phyloP scores from a whole-genome alignment of 768 basidiomycete genomes.

The Candolleomyces efflorescens region DNA sequence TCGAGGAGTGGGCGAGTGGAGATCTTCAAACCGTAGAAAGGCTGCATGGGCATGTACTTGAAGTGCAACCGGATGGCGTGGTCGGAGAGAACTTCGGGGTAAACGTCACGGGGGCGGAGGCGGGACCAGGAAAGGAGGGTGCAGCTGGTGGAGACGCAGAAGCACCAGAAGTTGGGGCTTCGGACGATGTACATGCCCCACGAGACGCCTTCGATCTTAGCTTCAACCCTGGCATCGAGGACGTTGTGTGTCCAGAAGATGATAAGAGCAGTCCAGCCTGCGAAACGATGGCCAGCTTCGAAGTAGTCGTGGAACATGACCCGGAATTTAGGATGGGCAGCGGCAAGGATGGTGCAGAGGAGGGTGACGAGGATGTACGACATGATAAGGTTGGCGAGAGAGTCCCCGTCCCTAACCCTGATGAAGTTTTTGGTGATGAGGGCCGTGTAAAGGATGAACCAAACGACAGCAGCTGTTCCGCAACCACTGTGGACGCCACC shows the following conservation, averaged over 20 bases:
- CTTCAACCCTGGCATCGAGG: conserved; percentile 28
- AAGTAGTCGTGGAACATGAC: conserved; percentile 47
- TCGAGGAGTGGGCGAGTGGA: conserved; percentile 40
- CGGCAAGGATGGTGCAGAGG: conserved; percentile 41
- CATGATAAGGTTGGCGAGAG: conserved; percentile 29
- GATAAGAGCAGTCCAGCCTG: conserved; percentile 48
- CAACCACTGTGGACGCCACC: conserved; percentile 54
- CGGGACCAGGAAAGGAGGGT: conserved; percentile 50
- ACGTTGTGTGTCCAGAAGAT: conserved; percentile 45
- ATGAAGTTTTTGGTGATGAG: conserved; percentile 35
- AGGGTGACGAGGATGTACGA: conserved; percentile 43
- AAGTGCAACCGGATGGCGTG: conserved; percentile 54
- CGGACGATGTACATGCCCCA: conserved; percentile 40
- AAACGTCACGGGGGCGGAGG: conserved; percentile 44
- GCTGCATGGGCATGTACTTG: conserved; percentile 38
- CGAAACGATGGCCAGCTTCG: conserved; percentile 51
- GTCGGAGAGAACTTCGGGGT: conserved; percentile 46
- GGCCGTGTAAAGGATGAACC: conserved; percentile 46
- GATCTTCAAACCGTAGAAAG: conserved; percentile 28
- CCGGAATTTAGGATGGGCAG: conserved; percentile 47
- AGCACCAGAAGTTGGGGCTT: conserved; percentile 46
- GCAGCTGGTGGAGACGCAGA: conserved; percentile 28
- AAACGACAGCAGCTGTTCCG: conserved; percentile 47
- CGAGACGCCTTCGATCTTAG: conserved; percentile 26
- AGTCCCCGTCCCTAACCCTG: conserved; percentile 18